Evolutionary conservation across 2,329 filamentous ascomycete genomes (phyloP), one percentile per base, ranked within the genome.

Genomic region (Orbilia ellipsospora): DNA sequence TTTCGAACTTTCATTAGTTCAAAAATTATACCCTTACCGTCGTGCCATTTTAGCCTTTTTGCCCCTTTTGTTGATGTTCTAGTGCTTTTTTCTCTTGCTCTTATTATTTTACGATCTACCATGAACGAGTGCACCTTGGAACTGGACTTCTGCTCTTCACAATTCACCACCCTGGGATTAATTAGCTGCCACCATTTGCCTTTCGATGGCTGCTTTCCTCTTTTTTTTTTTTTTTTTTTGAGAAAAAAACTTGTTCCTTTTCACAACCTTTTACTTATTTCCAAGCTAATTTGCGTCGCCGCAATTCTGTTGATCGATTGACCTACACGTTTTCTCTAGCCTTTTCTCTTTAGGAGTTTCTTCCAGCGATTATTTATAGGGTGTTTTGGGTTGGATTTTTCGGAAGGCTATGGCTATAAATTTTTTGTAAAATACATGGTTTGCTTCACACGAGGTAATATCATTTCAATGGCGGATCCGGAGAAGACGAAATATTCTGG

Each of bases 381-480:
- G 70, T 74, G 70, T 74, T 51, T 10, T 23, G 70, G 70, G 57
- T 48, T 68, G 57, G 62, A 57, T 62, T 66, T 36, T 36, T 62
- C 59, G 61, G 61, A 54, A 65, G 18, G 61, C 54, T 48, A 54
- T 57, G 63, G 56, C 42, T 67, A 63, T 67, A 67, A 42, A 74
- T 63, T 74, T 36, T 36, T 74, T 74, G 70, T 74, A 74, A 74
- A 67, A 57, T 74, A 74, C 36, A 63, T 62, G 50, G 56, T 44
- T 52, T 45, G 56, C 63, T 67, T 74, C 63, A 56, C 63, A 67
- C 70, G 57, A 68, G 20, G 62, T 36, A 18, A 68, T 40, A 57
- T 61, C 26, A 57, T 54, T 60, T 67, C 56, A 26, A 51, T 62
- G 57, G 63, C 61, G 44, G 48, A 31, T 16, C 57, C 57, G 12